A percentile compares a stretch with the other conserved stretches of the same genome.
These are phyloP conservation scores for Aspergillus sp. DNA, from an alignment of 2,329 filamentous ascomycete genomes.

Conservation along the genomic window DNA sequence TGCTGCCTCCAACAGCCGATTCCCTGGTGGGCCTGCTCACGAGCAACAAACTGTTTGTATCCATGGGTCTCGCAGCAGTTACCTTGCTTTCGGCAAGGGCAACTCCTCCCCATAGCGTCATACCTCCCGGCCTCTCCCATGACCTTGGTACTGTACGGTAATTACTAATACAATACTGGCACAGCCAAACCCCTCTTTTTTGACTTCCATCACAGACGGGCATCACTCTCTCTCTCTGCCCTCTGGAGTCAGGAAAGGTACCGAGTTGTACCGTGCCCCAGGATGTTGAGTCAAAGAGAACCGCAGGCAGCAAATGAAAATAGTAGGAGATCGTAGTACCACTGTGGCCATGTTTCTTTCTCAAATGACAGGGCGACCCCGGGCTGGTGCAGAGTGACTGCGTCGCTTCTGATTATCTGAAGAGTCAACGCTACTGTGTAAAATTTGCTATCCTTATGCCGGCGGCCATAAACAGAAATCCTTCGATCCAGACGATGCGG, in stretches of 20 bases:
- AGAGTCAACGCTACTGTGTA: slow-evolving; percentile 13
- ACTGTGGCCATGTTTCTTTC: neutral
- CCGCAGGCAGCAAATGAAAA: neutral
- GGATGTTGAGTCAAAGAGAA: no score
- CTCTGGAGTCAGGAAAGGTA: neutral
- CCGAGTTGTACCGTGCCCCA: neutral
- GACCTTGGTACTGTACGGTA: slow-evolving; percentile 5
- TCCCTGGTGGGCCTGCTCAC: neutral
- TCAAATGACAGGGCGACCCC: neutral
- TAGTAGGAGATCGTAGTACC: neutral
- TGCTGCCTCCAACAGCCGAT: neutral
- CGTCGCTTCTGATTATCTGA: slow-evolving; percentile 4
- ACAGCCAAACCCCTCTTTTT: slow-evolving; percentile 12
- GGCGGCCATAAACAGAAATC: slow-evolving; percentile 27
- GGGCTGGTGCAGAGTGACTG: neutral
- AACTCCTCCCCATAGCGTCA: slow-evolving; percentile 7
- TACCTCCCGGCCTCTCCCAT: slow-evolving; percentile 1
- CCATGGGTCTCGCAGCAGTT: slow-evolving; percentile 5
- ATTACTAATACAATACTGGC: slow-evolving; percentile 1
- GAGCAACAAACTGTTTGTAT: neutral
- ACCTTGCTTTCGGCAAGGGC: slow-evolving; percentile 18
- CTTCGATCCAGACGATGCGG: slow-evolving; percentile 13
- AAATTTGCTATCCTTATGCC: slow-evolving; percentile 19
- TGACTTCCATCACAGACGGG: slow-evolving; percentile 1
- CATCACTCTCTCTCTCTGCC: neutral